Base-by-base conservation (phyloP, 208 protist genomes). In the Leishmania martiniquensis region DNA sequence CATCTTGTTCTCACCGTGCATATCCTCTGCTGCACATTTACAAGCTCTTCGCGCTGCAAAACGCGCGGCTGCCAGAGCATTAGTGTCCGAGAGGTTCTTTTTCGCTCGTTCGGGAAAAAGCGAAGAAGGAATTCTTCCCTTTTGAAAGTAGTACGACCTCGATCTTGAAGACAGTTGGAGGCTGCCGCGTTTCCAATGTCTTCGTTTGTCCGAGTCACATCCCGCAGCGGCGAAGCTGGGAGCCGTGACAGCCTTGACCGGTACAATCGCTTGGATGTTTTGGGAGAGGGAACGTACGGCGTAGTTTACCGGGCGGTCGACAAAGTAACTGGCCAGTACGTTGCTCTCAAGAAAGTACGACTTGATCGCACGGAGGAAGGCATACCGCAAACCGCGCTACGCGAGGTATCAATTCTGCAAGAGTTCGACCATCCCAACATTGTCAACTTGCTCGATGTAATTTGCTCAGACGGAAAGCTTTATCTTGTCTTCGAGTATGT, bases 271-370 rank as follows among this genome's bases (percentile, higher is more conserved):
- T 86, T 98, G 42, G 93, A 96, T 76, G 93, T 97, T 54, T 81
- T 98, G 62, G 96, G 96, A 25, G 93, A 98, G 81, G 97, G 97
- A 60, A 98, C 97, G 0, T 98, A 98, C 75, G 97, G 97, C 20
- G 93, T 98, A 34, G 96, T 98, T 10, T 98, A 96, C 80, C 87
- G 88, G n/a, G 95, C 95, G 13, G 82, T 95, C 34, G 96, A 98
- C 78, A 91, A 85, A 32, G 80, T 83, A 34, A 98, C 88, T 13
- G 91, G 91, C 0, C 86, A 93, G 59, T 87, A 98, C 55, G 96
- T 99, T 6, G 99, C 99, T 0, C 75, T 99, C 12, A 99, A 99
- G 82, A 99, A 99, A 74, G 98, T 99, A 45, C 89, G 97, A 39
- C 81, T 99, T 1, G 98, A 99, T 75, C 89, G 95, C 34, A 98